These are phyloP conservation scores for Lithohypha guttulata DNA, from an alignment of 2,329 filamentous ascomycete genomes.

Conservation along the genomic window DNA sequence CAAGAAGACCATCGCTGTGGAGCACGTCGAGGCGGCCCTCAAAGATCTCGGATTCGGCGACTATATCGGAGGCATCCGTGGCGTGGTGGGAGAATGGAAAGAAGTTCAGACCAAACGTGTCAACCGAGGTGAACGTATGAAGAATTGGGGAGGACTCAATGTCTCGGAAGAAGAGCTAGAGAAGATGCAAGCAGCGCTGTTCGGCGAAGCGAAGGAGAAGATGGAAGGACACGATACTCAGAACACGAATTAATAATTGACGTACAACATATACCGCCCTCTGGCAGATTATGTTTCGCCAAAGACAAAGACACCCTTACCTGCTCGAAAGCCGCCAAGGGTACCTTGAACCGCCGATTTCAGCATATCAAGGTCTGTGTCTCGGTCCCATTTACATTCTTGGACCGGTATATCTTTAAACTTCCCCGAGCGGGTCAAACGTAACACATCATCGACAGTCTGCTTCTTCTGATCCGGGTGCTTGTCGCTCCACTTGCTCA, in stretches of 20 bases:
- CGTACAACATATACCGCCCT: no score
- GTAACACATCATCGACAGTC: conserved; percentile 76
- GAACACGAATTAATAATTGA: background rate
- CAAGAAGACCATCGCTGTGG: conserved; percentile 97
- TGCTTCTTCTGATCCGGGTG: conserved; percentile 62
- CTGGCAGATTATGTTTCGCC: conserved; percentile 29
- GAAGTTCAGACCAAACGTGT: conserved; percentile 71
- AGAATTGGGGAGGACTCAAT: conserved; percentile 92
- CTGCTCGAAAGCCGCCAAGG: conserved; percentile 69
- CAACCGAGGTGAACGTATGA: conserved; percentile 67
- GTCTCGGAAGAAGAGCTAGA: conserved; percentile 86
- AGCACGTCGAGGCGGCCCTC: conserved; percentile 91
- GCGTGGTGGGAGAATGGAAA: conserved; percentile 83
- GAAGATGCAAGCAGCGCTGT: conserved; percentile 80
- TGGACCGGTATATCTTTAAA: conserved; percentile 79
- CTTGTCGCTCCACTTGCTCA: conserved; percentile 74
- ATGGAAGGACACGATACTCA: conserved; percentile 17
- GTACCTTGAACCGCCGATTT: conserved; percentile 70
- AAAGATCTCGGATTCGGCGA: conserved; percentile 86
- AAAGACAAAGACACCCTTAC: conserved; percentile 87
- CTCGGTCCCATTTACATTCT: conserved; percentile 71
- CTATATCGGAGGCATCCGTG: conserved; percentile 78
- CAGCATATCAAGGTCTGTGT: conserved; percentile 60
- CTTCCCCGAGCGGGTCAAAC: conserved; percentile 60
- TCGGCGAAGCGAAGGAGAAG: conserved; percentile 66